These are phyloP conservation scores for Geotrichum siamense DNA, from an alignment of 1,139 yeast genomes.

Conservation along the genomic window DNA sequence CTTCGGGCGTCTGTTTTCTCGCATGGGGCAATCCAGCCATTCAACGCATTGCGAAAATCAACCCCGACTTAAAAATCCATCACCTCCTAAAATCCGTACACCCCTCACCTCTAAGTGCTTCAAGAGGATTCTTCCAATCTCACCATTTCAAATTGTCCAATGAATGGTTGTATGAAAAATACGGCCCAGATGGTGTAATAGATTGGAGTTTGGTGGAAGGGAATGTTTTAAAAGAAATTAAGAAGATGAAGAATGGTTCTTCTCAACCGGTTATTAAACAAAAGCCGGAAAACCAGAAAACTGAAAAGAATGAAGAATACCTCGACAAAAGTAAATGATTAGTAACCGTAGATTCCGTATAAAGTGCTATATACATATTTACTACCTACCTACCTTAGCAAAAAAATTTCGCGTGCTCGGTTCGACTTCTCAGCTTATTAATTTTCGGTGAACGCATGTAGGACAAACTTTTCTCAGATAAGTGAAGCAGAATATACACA, in stretches of 20 bases:
- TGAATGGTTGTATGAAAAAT: constrained; percentile 53
- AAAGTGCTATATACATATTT: too few species aligned
- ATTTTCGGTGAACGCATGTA: too few species aligned
- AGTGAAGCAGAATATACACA: too few species aligned
- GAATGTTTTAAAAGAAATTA: constrained; percentile 53
- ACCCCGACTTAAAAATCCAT: constrained; percentile 35
- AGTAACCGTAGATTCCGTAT: too few species aligned
- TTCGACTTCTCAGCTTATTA: too few species aligned
- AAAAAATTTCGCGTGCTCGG: too few species aligned
- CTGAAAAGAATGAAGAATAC: constrained; percentile 1
- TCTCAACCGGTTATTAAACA: too few species aligned
- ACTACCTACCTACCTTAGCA: too few species aligned
- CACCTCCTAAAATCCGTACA: constrained; percentile 68
- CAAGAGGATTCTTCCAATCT: constrained; percentile 72
- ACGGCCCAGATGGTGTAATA: constrained; percentile 44
- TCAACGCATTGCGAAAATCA: constrained; percentile 47
- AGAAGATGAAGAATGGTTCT: constrained; percentile 7
- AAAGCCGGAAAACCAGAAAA: constrained; percentile 9
- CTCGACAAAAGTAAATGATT: too few species aligned
- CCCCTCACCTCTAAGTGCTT: constrained; percentile 91
- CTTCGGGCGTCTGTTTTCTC: constrained; percentile 61
- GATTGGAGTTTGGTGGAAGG: constrained; percentile 60
- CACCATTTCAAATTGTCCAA: constrained; percentile 66
- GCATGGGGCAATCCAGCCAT: constrained; percentile 97
- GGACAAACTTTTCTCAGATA: too few species aligned